phyloP scores from a whole-genome alignment of 495 filamentous ascomycete genomes.

The Clohesyomyces aquaticus region DNA sequence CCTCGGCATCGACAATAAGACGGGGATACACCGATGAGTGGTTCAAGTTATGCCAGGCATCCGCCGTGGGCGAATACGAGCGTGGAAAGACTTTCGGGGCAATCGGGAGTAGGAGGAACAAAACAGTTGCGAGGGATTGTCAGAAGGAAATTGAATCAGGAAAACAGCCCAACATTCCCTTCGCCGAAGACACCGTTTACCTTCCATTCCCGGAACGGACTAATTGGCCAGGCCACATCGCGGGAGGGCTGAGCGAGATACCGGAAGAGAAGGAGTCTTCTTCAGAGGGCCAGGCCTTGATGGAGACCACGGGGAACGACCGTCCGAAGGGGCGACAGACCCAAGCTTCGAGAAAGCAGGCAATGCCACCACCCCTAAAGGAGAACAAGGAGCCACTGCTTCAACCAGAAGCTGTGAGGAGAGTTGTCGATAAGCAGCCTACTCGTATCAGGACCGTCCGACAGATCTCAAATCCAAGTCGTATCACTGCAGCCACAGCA shows the following conservation, averaged over 20 bases:
- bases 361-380: conserved; percentile 22
- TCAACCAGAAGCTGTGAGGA: conserved; percentile 26
- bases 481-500: conserved; percentile 35
- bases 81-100: conserved; percentile 46
- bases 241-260: conserved; percentile 40
- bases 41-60: conserved; percentile 47
- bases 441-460: conserved; percentile 37
- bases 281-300: conserved; percentile 38
- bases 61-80: conserved; percentile 48
- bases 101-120: conserved; percentile 44
- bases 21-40: conserved; percentile 49
- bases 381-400: conserved; percentile 39
- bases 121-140: conserved; percentile 46
- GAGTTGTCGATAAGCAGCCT: conserved; percentile 29
- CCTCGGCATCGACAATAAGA: conserved; percentile 43
- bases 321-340: conserved; percentile 25
- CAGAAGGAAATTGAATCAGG: conserved; percentile 46
- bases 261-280: conserved; percentile 44
- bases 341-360: conserved; percentile 16
- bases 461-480: conserved; percentile 37
- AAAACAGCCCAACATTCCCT: conserved; percentile 47
- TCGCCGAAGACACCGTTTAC: conserved; percentile 47
- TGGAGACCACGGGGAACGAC: conserved; percentile 41
- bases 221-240: conserved; percentile 32
- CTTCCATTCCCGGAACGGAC: conserved; percentile 39